Evolutionary conservation across 1,139 yeast genomes (phyloP), one percentile per base, ranked within the genome.

Genomic region (Blastobotrys persicus): DNA sequence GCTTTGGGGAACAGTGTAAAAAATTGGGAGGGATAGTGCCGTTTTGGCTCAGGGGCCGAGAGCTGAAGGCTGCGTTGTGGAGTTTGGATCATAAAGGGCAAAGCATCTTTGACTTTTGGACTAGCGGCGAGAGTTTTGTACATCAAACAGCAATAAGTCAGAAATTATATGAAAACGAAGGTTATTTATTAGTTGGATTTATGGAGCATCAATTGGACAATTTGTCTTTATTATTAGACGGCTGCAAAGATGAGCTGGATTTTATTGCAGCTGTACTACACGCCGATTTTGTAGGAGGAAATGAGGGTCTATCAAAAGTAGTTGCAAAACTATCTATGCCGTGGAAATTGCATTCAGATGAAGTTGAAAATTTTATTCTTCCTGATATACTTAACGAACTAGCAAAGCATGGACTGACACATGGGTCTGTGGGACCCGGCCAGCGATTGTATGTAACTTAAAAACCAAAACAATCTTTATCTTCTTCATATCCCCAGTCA

Each of bases 351-450:
- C 31, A 26, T 9, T 35, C 31, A 28, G 33, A 34, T 4, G 39
- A 31, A 32, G 41, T 19, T 14, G 16, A 38, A 14, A 13, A 32
- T 6, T 17, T 23, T 19, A 28, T 18, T 42, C 16, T 31, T 16
- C 41, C 41, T 2, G 41, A 44, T 28, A 33, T 42, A 14, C 42
- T 50, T 20, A 18, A 34, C 23, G 38, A 33, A 28, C 19, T 46
- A 7, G 48, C 53, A 2, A 46, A 32, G 9, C 23, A 31, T 16
- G 41, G 37, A 18, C 42, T 50, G 3, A 33, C 47, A 13, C 19
- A 42, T 37, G 49, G 50, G 17, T 28, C 44, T 12, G 13, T 41
- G 6, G 50, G 52, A 4, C 52, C 52, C n/a, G 52, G 52, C 23
- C 46, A 12, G 9, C 16, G 49, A 16, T 33, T 50, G 26, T 45